Base-by-base conservation (phyloP, 495 filamentous ascomycete species). In the Hypomontagnella monticulosa region DNA sequence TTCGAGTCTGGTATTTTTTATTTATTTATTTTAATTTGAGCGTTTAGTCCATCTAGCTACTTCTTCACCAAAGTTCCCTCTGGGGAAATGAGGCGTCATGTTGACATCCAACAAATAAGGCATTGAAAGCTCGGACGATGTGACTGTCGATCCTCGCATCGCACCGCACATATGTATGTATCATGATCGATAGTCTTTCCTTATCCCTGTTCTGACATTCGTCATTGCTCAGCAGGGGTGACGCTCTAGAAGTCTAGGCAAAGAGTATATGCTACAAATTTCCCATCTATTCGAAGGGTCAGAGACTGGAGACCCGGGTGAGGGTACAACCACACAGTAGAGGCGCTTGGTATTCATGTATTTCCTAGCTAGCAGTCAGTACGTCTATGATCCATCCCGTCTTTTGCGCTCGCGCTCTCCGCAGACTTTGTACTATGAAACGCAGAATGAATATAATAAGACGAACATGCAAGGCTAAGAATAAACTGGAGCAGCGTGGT, bases 111-210 rank as follows among this genome's bases (percentile, higher is more conserved):
- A 43, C 54, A 42, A 40, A 32, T 64, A 64, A 69, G 66, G 66
- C 66, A 69, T 69, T 61, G 49, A 69, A 64, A 69, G 66, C 66
- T 69, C 51, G 51, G 66, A 69, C 66, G 66, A 69, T 69, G 66
- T 69, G 66, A 69, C 60, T 64, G 66, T 69, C 66, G 66, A 69
- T 69, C 66, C 60, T 69, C 66, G 60, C 66, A 64, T 69, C 60
- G 66, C 60, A 62, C 61, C 66, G 58, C 49, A 62, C 49, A 5
- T 53, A 53, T 41, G 60, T 60, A 69, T 58, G 66, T 69, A 69
- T 63, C 66, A 64, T 69, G 60, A 61, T 64, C 60, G 66, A 69
- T 69, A 69, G 60, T 69, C 55, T 53, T 51, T 42, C 27, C 42
- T 19, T 40, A 69, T 43, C 66, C 66, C 61, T 69, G 66, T 37